A percentile compares a stretch with the other conserved stretches of the same genome.
Evolutionary conservation across 1,139 yeast genomes (phyloP).

Genomic region (Suhomyces kunorum): DNA sequence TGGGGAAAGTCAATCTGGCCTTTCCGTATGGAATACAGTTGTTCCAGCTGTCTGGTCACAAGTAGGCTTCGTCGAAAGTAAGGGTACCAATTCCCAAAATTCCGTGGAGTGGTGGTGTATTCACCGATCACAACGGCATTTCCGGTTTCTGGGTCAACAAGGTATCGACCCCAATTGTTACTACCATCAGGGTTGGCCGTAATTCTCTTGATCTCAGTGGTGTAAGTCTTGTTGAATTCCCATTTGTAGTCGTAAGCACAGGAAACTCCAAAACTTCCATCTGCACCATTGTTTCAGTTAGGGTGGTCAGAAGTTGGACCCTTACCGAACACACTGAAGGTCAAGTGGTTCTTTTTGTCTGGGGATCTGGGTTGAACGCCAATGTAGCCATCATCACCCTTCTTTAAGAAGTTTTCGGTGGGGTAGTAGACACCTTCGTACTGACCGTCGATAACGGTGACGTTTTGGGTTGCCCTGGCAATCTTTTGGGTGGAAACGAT

Average conservation of each 20-base stretch:
- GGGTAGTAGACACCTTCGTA: background rate
- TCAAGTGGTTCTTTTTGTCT: background rate
- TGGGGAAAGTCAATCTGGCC: background rate
- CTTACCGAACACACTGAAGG: background rate
- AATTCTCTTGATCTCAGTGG: background rate
- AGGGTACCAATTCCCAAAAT: background rate
- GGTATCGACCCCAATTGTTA: constrained; percentile 8
- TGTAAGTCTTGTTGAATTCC: background rate
- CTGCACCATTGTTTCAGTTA: background rate
- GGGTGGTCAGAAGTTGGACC: background rate
- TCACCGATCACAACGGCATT: constrained; percentile 1
- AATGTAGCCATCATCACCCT: background rate
- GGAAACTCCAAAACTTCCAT: background rate
- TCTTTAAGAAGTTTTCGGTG: background rate
- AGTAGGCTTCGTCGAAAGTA: constrained; percentile 4
- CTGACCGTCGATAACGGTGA: background rate
- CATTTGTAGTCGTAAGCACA: background rate
- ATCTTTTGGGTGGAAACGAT: too few species aligned
- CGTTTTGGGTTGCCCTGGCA: background rate
- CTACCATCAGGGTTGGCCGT: constrained; percentile 2
- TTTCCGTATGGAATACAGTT: background rate
- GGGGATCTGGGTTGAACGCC: background rate
- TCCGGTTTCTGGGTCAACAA: constrained; percentile 3
- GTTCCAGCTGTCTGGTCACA: background rate
- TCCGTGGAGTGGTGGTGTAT: constrained; percentile 2